Evolutionary conservation across 1,284 basidiomycete species (phyloP), one percentile per base, ranked within the genome.

Genomic region (Irpex sp.): DNA sequence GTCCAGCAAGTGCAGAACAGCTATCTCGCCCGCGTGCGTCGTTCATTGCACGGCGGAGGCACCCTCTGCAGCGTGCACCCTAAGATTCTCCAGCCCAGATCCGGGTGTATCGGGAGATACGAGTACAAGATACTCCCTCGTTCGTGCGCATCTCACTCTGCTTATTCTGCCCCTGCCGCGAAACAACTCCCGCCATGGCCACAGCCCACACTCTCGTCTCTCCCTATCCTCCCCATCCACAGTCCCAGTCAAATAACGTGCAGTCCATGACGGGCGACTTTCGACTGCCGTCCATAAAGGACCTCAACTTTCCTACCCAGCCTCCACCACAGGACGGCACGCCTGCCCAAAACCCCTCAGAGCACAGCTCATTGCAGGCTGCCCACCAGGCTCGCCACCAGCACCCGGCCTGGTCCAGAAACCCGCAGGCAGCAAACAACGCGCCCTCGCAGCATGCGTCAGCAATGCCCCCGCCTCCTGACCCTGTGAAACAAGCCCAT

Each of bases 241-340:
- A 73, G 76, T 31, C 74, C 74, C 56, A 73, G 74, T 53, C 76
- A 79, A 62, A 72, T 64, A 59, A 63, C 19, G 53, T 68, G 61
- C 65, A 68, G 63, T 57, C 56, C 21, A 61, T 21, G 78, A 75
- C 68, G 77, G 83, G 59, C 71, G 53, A 55, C 53, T 55, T 84
- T 67, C 84, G 85, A 43, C 79, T 89, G 5, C 87, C 87, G 0
- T 87, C 87, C 15, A 79, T 89, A 70, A 87, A 83, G 75, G 85
- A 87, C 70, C 78, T 89, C 68, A 86, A 87, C 71, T 87, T 89
- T 65, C 69, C 67, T 53, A 81, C 79, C 50, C 64, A 60, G 33
- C 76, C 71, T 2, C 74, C 73, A 31, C 59, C 66, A 31, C 75
- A 76, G 59, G 75, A 78, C 47, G 70, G 69, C 31, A 60, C 68